These are phyloP conservation scores for Solanum chilense DNA, from an alignment of 257 asterid species.

Conservation along the genomic window DNA sequence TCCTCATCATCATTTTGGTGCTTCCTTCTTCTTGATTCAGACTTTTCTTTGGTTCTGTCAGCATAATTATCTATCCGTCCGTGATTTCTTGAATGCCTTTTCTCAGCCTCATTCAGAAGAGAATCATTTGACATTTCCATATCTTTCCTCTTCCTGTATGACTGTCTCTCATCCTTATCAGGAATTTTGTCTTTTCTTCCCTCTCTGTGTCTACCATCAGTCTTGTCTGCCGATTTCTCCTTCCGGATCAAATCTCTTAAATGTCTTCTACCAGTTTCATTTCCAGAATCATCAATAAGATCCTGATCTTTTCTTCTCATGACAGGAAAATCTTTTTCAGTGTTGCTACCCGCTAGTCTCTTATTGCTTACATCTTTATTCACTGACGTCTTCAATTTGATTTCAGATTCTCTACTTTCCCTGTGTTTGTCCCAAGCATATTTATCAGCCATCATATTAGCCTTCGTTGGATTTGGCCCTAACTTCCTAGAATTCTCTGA, in stretches of 20 bases:
- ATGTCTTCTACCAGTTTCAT: conserved; percentile 30
- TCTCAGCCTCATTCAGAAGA: conserved; percentile 31
- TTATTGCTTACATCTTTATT: conserved; percentile 16
- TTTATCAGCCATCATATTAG: conserved; percentile 21
- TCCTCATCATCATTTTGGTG: conserved; percentile 27
- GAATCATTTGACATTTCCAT: conserved; percentile 25
- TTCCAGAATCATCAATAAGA: conserved; percentile 23
- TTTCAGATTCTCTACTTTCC: conserved; percentile 20
- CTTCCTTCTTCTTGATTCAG: conserved; percentile 48
- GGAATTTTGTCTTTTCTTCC: conserved; percentile 21
- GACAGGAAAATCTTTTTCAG: conserved; percentile 25
- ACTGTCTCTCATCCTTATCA: conserved; percentile 21
- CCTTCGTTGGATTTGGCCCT: conserved; percentile 25
- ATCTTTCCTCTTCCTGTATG: conserved; percentile 43
- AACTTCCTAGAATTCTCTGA: conserved; percentile 26
- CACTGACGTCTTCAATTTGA: conserved; percentile 23
- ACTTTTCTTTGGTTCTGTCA: conserved; percentile 33
- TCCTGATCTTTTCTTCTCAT: conserved; percentile 21
- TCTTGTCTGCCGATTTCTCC: conserved; percentile 29
- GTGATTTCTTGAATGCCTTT: conserved; percentile 33
- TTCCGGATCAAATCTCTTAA: conserved; percentile 23
- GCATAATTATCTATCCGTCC: conserved; percentile 18
- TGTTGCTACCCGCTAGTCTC: conserved; percentile 21
- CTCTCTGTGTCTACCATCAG: conserved; percentile 34
- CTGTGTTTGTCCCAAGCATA: conserved; percentile 17